These are phyloP conservation scores for Aspergillus biplanus DNA, from an alignment of 495 filamentous ascomycete species.

Conservation along the genomic window DNA sequence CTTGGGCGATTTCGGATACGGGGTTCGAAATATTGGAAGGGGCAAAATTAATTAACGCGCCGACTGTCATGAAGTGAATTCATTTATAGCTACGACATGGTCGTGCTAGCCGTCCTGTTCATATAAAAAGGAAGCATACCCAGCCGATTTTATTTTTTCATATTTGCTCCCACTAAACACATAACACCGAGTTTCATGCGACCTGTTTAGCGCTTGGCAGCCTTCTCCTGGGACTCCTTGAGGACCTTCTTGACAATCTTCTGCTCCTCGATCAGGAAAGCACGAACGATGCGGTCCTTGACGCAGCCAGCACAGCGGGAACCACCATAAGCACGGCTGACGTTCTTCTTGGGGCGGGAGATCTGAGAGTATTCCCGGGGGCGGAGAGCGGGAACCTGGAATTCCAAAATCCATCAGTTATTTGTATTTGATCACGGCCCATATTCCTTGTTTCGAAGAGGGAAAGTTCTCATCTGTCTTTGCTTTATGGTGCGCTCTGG, in stretches of 20 bases:
- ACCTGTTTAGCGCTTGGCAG: conserved; percentile 53
- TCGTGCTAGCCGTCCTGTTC: conserved; percentile 30
- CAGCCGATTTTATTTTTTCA: conserved; percentile 40
- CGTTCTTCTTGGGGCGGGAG: conserved; percentile 97
- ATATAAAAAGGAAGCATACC: conserved; percentile 33
- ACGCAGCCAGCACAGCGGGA: conserved; percentile 98
- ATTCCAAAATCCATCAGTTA: conserved; percentile 28
- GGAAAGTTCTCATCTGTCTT: not conserved
- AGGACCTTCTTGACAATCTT: conserved; percentile 99
- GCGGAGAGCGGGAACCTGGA: conserved; percentile 91
- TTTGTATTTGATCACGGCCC: conserved; percentile 13
- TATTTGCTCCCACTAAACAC: conserved; percentile 47
- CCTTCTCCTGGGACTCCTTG: conserved; percentile 89
- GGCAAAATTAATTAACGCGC: conserved; percentile 2
- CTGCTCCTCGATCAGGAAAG: conserved; percentile 99
- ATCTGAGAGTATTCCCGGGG: conserved; percentile 95
- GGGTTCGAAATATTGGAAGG: not conserved
- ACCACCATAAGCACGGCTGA: conserved; percentile 96
- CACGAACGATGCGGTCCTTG: conserved; percentile 93
- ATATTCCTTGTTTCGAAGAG: not conserved
- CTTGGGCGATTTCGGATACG: not conserved
- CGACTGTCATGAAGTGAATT: conserved; percentile 27
- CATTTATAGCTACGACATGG: conserved; percentile 26
- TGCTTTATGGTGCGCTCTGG: no score
- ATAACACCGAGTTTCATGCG: conserved; percentile 46